phyloP scores from a whole-genome alignment of 768 basidiomycete species.

The Pluteus cervinus region DNA sequence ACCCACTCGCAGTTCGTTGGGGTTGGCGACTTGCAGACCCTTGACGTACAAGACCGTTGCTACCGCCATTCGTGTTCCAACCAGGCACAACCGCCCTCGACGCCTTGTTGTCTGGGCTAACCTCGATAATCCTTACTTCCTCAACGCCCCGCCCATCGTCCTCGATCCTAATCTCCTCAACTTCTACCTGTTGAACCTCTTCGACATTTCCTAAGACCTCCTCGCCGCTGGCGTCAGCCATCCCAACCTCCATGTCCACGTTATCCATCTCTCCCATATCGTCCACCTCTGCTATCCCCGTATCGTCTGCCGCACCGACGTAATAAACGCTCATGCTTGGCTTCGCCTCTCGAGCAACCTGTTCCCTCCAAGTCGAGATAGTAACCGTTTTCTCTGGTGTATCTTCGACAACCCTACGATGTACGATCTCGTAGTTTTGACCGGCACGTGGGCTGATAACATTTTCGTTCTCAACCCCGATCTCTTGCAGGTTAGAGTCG shows the following conservation, averaged over 20 bases:
- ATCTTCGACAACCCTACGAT: constrained; percentile 36
- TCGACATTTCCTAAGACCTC: neutral
- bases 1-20: too few species aligned
- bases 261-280: constrained; percentile 9
- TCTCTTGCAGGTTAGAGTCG: too few species aligned
- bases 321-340: constrained; percentile 40
- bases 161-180: too few species aligned
- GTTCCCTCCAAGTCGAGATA: constrained; percentile 52
- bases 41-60: too few species aligned
- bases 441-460: constrained; percentile 25
- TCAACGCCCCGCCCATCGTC: too few species aligned
- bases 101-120: too few species aligned
- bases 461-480: too few species aligned
- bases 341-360: constrained; percentile 35
- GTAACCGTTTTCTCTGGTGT: constrained; percentile 48
- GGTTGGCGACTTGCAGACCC: too few species aligned
- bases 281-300: constrained; percentile 17
- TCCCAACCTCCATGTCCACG: constrained; percentile 1
- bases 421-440: constrained; percentile 37
- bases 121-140: too few species aligned
- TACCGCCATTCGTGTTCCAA: too few species aligned
- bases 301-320: constrained; percentile 30
- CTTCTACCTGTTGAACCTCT: too few species aligned
- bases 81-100: too few species aligned
- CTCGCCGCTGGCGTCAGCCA: neutral